These are phyloP conservation scores for Plectosphaerella cucumerina DNA, from an alignment of 2,329 filamentous ascomycete species.

Conservation along the genomic window DNA sequence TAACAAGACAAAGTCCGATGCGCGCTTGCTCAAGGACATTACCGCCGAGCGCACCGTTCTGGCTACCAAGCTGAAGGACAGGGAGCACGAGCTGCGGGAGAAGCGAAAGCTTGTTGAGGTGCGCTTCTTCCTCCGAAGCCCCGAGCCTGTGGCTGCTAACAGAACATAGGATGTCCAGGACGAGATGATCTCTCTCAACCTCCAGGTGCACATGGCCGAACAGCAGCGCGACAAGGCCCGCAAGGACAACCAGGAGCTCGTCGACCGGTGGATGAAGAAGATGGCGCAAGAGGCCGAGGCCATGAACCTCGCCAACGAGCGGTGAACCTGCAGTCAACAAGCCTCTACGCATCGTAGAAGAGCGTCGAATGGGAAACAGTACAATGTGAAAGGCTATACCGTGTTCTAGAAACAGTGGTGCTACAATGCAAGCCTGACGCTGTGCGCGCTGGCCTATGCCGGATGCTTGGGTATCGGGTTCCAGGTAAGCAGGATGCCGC, in stretches of 20 bases:
- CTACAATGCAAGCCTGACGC: neutral
- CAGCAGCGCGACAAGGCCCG: slow-evolving; percentile 68
- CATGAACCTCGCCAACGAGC: slow-evolving; percentile 69
- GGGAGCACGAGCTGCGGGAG: slow-evolving; percentile 78
- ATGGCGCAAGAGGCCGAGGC: slow-evolving; percentile 83
- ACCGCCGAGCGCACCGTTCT: slow-evolving; percentile 59
- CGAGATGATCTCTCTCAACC: slow-evolving; percentile 81
- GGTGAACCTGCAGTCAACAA: slow-evolving; percentile 7
- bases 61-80: slow-evolving; percentile 66
- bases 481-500: neutral
- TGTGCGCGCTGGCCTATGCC: neutral
- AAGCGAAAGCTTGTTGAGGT: slow-evolving; percentile 82
- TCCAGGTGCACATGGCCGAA: slow-evolving; percentile 85
- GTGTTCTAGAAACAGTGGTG: neutral
- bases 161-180: slow-evolving; percentile 71
- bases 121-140: neutral
- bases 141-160: neutral
- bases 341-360: neutral
- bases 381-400: neutral
- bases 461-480: neutral
- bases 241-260: slow-evolving; percentile 81
- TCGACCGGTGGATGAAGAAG: slow-evolving; percentile 86
- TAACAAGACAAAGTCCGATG: slow-evolving; percentile 54
- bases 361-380: neutral
- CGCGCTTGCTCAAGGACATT: slow-evolving; percentile 56